Conservation (phyloP, 2,329 filamentous ascomycete genomes). For the Aspergillus amoenus region DNA sequence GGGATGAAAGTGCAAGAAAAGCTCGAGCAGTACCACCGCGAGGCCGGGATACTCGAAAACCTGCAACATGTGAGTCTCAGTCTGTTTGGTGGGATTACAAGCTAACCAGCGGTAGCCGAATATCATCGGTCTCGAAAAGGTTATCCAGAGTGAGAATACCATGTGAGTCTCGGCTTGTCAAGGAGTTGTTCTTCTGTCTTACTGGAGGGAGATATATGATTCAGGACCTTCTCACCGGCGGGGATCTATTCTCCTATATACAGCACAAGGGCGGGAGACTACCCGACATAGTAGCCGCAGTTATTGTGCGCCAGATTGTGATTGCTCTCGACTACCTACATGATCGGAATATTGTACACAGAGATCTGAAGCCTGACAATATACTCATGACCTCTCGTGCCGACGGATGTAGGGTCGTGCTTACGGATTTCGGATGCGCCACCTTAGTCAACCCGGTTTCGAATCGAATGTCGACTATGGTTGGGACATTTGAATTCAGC, state of each 20-base stretch:
- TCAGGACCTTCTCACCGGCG: conserved; percentile 59
- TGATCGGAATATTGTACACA: conserved; percentile 55
- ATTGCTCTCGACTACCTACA: conserved; percentile 61
- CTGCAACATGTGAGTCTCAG: conserved; percentile 50
- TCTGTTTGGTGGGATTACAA: background rate
- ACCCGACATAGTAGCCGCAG: conserved; percentile 51
- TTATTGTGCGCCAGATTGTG: conserved; percentile 56
- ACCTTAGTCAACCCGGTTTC: conserved; percentile 31
- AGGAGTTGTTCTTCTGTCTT: background rate
- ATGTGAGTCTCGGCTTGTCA: conserved; percentile 39
- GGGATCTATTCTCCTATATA: conserved; percentile 61
- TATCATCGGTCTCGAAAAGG: conserved; percentile 58
- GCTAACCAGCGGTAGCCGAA: conserved; percentile 49
- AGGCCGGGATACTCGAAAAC: conserved; percentile 49
- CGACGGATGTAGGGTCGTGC: conserved; percentile 52
- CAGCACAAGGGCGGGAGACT: conserved; percentile 50
- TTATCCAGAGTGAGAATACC: conserved; percentile 53
- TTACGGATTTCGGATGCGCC: conserved; percentile 63
- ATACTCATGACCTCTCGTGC: conserved; percentile 58
- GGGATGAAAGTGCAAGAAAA: conserved; percentile 17
- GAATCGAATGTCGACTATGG: conserved; percentile 53
- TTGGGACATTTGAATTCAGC: conserved; percentile 58
- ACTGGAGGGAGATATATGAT: conserved; percentile 55
- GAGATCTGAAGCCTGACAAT: conserved; percentile 65
- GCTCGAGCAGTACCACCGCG: conserved; percentile 36